Evolutionary conservation across 176 grass and related monocot genomes (phyloP).

Genomic region (Dendrocalamus sinicus): DNA sequence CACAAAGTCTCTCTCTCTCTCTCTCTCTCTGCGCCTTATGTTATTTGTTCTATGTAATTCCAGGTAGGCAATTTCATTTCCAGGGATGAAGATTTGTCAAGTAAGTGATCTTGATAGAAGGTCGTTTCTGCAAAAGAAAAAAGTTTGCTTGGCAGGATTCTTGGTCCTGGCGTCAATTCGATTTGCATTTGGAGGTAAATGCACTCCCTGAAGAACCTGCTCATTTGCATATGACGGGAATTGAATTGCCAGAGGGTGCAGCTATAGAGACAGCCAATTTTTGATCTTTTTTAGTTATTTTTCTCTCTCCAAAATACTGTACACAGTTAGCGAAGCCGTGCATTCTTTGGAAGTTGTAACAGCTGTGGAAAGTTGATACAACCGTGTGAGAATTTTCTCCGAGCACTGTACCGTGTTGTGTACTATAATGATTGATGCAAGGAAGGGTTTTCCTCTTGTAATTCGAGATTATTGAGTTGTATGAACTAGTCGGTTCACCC

Average conservation of each 20-base stretch:
- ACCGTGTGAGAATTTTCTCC: neutral
- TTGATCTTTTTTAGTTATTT: neutral
- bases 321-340: slow-evolving; percentile 11
- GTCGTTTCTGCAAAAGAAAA: neutral
- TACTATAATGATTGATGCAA: slow-evolving; percentile 17
- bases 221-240: neutral
- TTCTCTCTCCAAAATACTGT: slow-evolving; percentile 7
- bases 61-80: slow-evolving; percentile 14
- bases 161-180: slow-evolving; percentile 19
- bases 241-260: slow-evolving; percentile 9
- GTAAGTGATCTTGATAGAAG: slow-evolving; percentile 29
- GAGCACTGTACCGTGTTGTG: slow-evolving; percentile 24
- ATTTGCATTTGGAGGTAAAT: slow-evolving; percentile 13
- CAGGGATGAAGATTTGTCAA: slow-evolving; percentile 26
- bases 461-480: neutral
- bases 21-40: neutral
- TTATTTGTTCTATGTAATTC: neutral
- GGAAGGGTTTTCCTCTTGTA: slow-evolving; percentile 9
- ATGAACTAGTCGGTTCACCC: no score
- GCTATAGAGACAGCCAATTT: slow-evolving; percentile 8
- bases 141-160: slow-evolving; percentile 33
- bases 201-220: slow-evolving; percentile 10
- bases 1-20: neutral
- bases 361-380: neutral
- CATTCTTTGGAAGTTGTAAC: slow-evolving; percentile 33